Percentiles rank a stretch among this genome's conserved stretches.
phyloP scores from a whole-genome alignment of 1,284 basidiomycete species.

The Pyrrhoderma noxium region DNA sequence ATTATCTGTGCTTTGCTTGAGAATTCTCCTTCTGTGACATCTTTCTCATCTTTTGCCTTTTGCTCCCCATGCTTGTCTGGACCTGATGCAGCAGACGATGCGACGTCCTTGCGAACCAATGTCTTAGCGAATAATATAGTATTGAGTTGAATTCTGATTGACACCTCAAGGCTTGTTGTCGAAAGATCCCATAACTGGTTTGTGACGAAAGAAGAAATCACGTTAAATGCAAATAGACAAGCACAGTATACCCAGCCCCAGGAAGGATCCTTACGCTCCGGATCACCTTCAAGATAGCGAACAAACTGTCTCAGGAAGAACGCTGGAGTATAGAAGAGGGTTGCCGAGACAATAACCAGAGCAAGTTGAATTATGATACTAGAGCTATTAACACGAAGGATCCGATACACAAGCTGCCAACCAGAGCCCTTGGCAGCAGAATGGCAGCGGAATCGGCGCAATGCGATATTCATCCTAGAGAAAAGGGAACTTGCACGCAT shows the following conservation, averaged over 20 bases:
- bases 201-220: conserved; percentile 28
- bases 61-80: conserved; percentile 21
- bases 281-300: conserved; percentile 33
- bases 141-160: conserved; percentile 78
- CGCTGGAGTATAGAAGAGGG: conserved; percentile 41
- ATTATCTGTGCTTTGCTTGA: conserved; percentile 88
- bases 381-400: conserved; percentile 23
- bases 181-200: conserved; percentile 66
- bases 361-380: conserved; percentile 26
- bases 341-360: conserved; percentile 34
- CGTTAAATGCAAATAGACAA: conserved; percentile 37
- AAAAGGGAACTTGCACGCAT: conserved; percentile 64
- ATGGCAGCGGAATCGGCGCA: conserved; percentile 35
- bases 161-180: conserved; percentile 64
- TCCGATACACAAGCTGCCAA: conserved; percentile 39
- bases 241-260: conserved; percentile 26
- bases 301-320: conserved; percentile 39
- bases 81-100: conserved; percentile 43
- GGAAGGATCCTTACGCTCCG: conserved; percentile 18
- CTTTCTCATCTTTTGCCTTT: conserved; percentile 27
- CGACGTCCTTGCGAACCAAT: conserved; percentile 82
- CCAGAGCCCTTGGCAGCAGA: conserved; percentile 45
- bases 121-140: conserved; percentile 85
- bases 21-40: conserved; percentile 69
- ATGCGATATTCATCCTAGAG: conserved; percentile 35